Evolutionary conservation across 768 basidiomycete genomes (phyloP), one percentile per base, ranked within the genome.

Genomic region (Tricholoma matsutake): DNA sequence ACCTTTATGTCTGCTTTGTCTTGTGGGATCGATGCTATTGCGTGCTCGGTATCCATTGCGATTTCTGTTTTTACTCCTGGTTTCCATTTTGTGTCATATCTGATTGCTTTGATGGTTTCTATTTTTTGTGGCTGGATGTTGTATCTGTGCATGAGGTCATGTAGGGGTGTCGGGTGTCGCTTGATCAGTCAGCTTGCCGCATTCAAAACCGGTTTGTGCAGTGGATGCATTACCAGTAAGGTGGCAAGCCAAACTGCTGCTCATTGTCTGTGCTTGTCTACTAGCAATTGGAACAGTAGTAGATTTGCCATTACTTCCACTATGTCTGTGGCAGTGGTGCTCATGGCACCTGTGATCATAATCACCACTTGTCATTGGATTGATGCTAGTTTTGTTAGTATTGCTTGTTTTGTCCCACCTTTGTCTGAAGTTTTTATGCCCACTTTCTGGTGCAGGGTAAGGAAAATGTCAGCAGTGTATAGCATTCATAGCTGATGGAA

Each of bases 391-490:
- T 60, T 31, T 6, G 59, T 60, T 10, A 64, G 9, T 16, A 63
- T 63, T 18, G 45, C 54, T 5, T 25, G 4, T 63, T 61, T 28
- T 65, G 67, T 0, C 69, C 35, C 47, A 3, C 13, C 10, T 52
- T 58, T 32, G 37, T 39, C 37, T 16, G 14, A 14, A 3, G 34
- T 39, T 61, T 58, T 10, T 14, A 6, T 1, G 20, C 60, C 63
- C 29, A 39, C 31, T 4, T 25, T 16, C 20, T 39, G 14, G 0
- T 56, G 58, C 2, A 69, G 72, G 1, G 56, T 61, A 57, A 68
- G 72, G 69, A 67, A 73, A 0, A 71, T 45, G 14, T 72, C 71
- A 1, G 65, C 58, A 4, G 65, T 68, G 34, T 73, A 73, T 0
- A 64, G 64, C 51, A 73, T 62, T 34, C 69, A 75, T 1, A 75